Evolutionary conservation across 1,284 basidiomycete species (phyloP).

Genomic region (Sparassis latifolia): DNA sequence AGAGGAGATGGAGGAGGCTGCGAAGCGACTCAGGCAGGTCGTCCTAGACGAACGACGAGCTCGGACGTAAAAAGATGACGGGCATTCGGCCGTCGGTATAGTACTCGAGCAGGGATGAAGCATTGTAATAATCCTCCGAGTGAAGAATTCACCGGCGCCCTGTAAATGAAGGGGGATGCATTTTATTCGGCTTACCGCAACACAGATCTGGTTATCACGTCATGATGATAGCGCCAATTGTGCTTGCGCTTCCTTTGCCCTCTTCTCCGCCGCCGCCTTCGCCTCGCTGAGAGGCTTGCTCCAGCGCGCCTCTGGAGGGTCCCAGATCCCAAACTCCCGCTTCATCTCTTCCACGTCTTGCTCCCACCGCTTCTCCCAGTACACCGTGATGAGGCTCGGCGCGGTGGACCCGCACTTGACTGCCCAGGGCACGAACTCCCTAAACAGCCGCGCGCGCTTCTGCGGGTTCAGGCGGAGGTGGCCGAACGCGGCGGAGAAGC

Average conservation of each 20-base stretch:
- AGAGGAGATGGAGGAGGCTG: slow-evolving; percentile 71
- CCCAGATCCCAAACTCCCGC: slow-evolving; percentile 78
- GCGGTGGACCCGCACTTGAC: slow-evolving; percentile 72
- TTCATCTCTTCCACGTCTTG: slow-evolving; percentile 78
- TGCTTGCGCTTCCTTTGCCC: slow-evolving; percentile 8
- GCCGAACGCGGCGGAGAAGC: slow-evolving; percentile 75
- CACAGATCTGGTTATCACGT: no score
- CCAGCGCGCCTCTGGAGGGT: slow-evolving; percentile 65
- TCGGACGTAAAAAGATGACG: background rate
- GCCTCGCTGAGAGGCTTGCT: slow-evolving; percentile 53
- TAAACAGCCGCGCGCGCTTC: slow-evolving; percentile 54
- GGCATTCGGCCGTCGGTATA: no score
- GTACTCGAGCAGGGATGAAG: no score
- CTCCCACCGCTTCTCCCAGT: slow-evolving; percentile 95
- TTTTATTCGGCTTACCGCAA: no score
- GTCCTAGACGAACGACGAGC: slow-evolving; percentile 35
- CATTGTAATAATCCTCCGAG: no score
- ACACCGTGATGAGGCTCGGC: slow-evolving; percentile 80
- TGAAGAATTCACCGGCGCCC: no score
- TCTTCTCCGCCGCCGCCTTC: slow-evolving; percentile 32
- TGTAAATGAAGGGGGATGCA: no score
- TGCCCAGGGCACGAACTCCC: slow-evolving; percentile 90
- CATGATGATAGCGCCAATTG: background rate
- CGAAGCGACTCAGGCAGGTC: slow-evolving; percentile 61
- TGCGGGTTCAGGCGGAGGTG: slow-evolving; percentile 53